These are phyloP conservation scores for Physcomitrellopsis africana DNA, from an alignment of 225 moss, liverwort and hornwort species.

Conservation along the genomic window DNA sequence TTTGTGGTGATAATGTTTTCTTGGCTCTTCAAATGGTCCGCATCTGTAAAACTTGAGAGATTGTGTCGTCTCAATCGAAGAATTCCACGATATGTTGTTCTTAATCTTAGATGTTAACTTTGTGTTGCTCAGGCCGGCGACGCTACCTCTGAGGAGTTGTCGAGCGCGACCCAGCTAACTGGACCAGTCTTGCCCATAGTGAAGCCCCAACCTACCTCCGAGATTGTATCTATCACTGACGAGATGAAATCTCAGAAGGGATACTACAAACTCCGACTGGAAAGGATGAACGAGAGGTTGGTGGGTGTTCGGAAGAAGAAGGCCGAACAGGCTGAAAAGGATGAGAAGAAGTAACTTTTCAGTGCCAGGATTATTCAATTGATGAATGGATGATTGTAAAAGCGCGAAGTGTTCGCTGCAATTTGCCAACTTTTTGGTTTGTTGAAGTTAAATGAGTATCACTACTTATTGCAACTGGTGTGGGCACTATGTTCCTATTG, in stretches of 20 bases:
- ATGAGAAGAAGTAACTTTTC: slow-evolving; percentile 71
- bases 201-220: slow-evolving; percentile 56
- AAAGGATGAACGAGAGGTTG: slow-evolving; percentile 70
- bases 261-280: slow-evolving; percentile 64
- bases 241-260: slow-evolving; percentile 70
- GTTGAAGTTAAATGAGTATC: slow-evolving; percentile 18
- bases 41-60: too few relatives aligned
- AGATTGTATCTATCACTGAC: slow-evolving; percentile 60
- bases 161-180: slow-evolving; percentile 58
- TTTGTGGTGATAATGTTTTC: too few relatives aligned
- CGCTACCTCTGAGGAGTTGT: slow-evolving; percentile 63
- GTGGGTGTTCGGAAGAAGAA: slow-evolving; percentile 73
- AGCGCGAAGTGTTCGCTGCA: slow-evolving; percentile 8
- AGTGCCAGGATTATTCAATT: neutral
- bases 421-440: slow-evolving; percentile 19
- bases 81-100: too few relatives aligned
- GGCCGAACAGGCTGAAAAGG: slow-evolving; percentile 67
- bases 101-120: neutral
- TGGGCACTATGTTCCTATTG: too few relatives aligned
- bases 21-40: too few relatives aligned
- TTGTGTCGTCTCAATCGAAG: too few relatives aligned
- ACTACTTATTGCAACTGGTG: slow-evolving; percentile 13
- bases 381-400: slow-evolving; percentile 3
- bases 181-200: slow-evolving; percentile 67
- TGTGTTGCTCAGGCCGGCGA: slow-evolving; percentile 55